A percentile compares a stretch with the other conserved stretches of the same genome.
These are phyloP conservation scores for Jacaranda mimosifolia DNA, from an alignment of 257 asterid genomes.

Conservation along the genomic window DNA sequence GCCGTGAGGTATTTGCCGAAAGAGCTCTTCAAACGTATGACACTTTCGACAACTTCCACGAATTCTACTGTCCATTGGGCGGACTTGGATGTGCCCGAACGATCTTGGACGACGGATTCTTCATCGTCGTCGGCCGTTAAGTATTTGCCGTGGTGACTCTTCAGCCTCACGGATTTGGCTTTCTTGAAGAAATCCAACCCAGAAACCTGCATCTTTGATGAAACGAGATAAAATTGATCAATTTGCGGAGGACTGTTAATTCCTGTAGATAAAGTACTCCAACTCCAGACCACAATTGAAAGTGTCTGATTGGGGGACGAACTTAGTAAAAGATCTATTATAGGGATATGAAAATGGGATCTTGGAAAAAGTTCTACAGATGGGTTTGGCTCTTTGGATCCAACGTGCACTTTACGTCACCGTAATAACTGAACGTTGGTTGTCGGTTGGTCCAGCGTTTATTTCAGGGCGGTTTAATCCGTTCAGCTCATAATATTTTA, in stretches of 20 bases:
- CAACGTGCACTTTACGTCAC: background rate
- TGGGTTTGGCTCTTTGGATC: background rate
- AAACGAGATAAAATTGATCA: background rate
- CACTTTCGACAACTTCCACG: constrained; percentile 58
- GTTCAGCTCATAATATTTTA: no score
- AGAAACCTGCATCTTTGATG: constrained; percentile 44
- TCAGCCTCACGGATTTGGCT: constrained; percentile 67
- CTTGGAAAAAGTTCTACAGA: background rate
- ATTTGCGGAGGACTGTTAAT: background rate
- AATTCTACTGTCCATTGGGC: constrained; percentile 75
- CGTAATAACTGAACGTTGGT: background rate
- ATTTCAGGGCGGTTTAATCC: no score
- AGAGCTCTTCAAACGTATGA: constrained; percentile 70
- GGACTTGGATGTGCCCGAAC: constrained; percentile 46
- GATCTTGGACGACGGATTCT: constrained; percentile 68
- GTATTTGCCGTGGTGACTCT: constrained; percentile 73
- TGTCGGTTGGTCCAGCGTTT: background rate
- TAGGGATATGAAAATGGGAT: background rate
- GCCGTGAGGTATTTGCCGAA: constrained; percentile 79
- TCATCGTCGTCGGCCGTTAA: constrained; percentile 63
- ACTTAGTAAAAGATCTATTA: background rate
- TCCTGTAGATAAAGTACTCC: background rate
- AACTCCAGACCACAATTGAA: background rate
- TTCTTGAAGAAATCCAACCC: constrained; percentile 78
- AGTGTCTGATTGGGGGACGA: background rate